Evolutionary conservation across 2,329 filamentous ascomycete genomes (phyloP), one percentile per base, ranked within the genome.

Genomic region (Elsinoe fawcettii): DNA sequence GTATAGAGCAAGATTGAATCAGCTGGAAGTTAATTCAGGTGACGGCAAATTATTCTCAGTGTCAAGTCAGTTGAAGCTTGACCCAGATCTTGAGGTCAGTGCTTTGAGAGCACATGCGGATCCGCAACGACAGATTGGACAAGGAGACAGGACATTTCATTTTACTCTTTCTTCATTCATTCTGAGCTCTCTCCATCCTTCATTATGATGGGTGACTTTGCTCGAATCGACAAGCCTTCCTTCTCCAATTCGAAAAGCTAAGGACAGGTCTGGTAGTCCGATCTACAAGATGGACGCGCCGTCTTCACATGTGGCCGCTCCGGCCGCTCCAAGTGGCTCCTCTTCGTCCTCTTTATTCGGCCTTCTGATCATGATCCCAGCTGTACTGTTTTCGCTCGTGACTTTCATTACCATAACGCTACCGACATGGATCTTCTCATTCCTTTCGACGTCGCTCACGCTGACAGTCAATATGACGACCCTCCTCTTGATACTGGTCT

Each of bases 381-480:
- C 77, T 60, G 59, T 81, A 34, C 70, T 85, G 55, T 95, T 93
- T 74, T 95, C 88, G 85, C 73, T 85, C 56, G 83, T 96, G 64
- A 89, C 87, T 60, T 87, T 96, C 66, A 81, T 85, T 16, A 95
- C 92, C 23, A 90, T 97, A 63, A 95, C 89, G 14, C 71, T 96
- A 59, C 93, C 93, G 43, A 90, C 89, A 69, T 83, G 93, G 72
- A 81, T 97, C 16, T 99, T 95, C 70, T 88, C 85, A 5, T 77
- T 96, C 61, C 89, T 96, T 67, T 96, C 90, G 5, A 92, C 90
- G 62, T 96, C 88, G 71, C 77, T 95, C 76, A 99, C 93, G 0
- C 89, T 99, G 67, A 99, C 93, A 9, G 95, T 99, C 91, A 97
- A 97, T 70, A 92, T 93, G 65, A 97, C 92, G 18, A 99, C 93